These are phyloP conservation scores for Candida schatavii DNA, from an alignment of 805 yeast species.

Conservation along the genomic window DNA sequence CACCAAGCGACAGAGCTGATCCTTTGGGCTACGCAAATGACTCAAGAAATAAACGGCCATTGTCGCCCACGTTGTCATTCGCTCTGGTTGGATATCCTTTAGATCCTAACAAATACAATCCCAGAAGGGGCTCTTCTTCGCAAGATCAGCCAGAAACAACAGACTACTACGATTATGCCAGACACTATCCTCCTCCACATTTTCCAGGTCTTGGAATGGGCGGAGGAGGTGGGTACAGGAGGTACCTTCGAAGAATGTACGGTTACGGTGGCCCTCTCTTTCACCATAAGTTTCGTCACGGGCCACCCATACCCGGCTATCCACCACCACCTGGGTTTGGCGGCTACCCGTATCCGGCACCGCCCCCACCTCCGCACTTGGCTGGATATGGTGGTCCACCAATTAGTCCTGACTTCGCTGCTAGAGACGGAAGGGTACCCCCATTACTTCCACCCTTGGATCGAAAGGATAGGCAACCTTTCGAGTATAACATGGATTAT, in stretches of 20 bases:
- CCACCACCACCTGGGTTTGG: conserved; percentile 7
- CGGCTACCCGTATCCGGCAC: conserved; percentile 7
- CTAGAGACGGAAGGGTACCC: background rate
- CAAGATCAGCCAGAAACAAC: conserved; percentile 1
- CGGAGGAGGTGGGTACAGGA: background rate
- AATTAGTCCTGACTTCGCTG: background rate
- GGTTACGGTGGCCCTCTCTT: conserved; percentile 2
- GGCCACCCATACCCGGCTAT: conserved; percentile 5
- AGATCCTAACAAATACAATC: background rate
- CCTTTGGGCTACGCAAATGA: background rate
- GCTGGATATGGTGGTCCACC: background rate
- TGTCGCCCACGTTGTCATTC: conserved; percentile 8
- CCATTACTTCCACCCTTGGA: conserved; percentile 3
- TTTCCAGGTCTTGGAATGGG: background rate
- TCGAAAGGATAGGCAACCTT: background rate
- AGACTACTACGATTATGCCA: conserved; percentile 2
- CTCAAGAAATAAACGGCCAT: background rate
- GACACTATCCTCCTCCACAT: background rate
- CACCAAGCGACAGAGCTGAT: background rate
- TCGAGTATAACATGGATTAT: background rate
- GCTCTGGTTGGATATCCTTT: conserved; percentile 3
- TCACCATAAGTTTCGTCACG: conserved; percentile 3
- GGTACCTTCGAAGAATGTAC: background rate
- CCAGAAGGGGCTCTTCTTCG: background rate
- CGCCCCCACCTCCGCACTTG: background rate